Percentiles rank a stretch among this genome's conserved stretches.
These are phyloP conservation scores for Penicillium diatomitis DNA, from an alignment of 495 filamentous ascomycete genomes.

Conservation along the genomic window DNA sequence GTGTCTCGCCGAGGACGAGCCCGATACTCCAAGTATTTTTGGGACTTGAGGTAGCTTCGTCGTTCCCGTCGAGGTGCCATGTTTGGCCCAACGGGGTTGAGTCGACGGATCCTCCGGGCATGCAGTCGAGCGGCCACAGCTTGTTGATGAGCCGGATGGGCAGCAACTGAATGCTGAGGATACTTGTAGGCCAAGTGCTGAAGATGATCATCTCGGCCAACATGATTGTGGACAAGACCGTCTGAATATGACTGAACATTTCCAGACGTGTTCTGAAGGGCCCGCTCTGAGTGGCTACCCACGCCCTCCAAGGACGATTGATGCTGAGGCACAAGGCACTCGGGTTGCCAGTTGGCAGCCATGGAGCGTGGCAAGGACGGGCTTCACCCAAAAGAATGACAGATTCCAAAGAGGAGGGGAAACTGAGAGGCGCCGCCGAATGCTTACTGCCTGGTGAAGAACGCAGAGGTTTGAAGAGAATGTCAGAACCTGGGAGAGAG, in stretches of 20 bases:
- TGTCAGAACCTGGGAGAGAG: conserved; percentile 46
- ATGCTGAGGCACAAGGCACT: conserved; percentile 36
- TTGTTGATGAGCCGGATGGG: conserved; percentile 29
- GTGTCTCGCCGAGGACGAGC: conserved; percentile 53
- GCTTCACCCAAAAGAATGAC: conserved; percentile 45
- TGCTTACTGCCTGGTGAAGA: conserved; percentile 37
- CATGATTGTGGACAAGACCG: conserved; percentile 24
- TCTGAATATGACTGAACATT: conserved; percentile 41
- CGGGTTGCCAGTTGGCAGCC: conserved; percentile 41
- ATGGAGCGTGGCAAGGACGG: conserved; percentile 38
- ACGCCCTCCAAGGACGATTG: conserved; percentile 32
- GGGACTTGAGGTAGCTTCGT: conserved; percentile 38
- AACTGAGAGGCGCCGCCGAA: conserved; percentile 30
- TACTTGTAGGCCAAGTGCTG: conserved; percentile 36
- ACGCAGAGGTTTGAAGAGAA: conserved; percentile 38
- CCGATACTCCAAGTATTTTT: conserved; percentile 54
- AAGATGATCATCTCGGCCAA: conserved; percentile 29
- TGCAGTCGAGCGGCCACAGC: conserved; percentile 27
- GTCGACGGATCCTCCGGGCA: conserved; percentile 28
- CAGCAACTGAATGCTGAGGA: conserved; percentile 22
- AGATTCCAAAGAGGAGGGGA: conserved; percentile 31
- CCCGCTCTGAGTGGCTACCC: conserved; percentile 33
- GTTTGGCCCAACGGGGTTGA: conserved; percentile 29
- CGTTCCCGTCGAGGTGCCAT: conserved; percentile 20
- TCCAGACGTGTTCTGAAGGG: conserved; percentile 41